Percentiles rank a stretch among this genome's conserved stretches.
phyloP scores from a whole-genome alignment of 2,329 filamentous ascomycete genomes.

The Curvularia verruculosa region DNA sequence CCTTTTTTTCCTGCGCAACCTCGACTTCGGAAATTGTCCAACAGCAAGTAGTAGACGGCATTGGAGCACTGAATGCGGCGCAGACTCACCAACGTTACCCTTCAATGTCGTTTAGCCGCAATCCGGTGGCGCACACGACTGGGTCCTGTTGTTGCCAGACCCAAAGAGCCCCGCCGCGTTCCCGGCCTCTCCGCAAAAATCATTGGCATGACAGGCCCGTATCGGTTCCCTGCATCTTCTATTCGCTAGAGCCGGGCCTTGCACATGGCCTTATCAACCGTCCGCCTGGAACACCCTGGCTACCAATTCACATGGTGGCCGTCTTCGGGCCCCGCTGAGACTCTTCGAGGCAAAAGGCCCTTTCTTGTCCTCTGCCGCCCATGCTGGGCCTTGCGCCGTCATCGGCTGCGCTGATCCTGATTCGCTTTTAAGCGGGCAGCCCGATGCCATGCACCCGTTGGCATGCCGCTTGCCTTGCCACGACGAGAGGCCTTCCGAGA shows the following conservation, averaged over 20 bases:
- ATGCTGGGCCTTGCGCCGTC: conserved; percentile 29
- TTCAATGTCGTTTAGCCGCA: conserved; percentile 14
- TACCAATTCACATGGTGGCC: conserved; percentile 40
- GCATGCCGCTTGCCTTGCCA: conserved; percentile 49
- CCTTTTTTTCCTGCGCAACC: conserved; percentile 20
- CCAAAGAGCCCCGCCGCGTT: conserved; percentile 13
- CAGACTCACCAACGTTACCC: neutral
- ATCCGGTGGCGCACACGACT: conserved; percentile 9
- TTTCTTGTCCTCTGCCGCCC: conserved; percentile 27
- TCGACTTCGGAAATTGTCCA: conserved; percentile 28
- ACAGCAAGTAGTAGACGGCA: neutral
- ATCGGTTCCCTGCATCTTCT: conserved; percentile 21
- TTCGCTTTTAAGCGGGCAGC: conserved; percentile 36
- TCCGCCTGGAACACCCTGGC: conserved; percentile 34
- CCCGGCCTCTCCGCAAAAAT: conserved; percentile 15
- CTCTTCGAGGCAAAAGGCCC: conserved; percentile 35
- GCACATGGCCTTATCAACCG: conserved; percentile 38
- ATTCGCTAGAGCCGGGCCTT: conserved; percentile 24
- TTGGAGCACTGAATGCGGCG: conserved; percentile 1
- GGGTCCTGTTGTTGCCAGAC: conserved; percentile 14
- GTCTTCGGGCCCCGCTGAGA: conserved; percentile 30
- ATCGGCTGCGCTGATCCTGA: conserved; percentile 27
- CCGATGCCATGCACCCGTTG: conserved; percentile 39
- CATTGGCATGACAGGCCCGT: conserved; percentile 20
- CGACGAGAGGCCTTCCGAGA: conserved; percentile 28